Base-by-base conservation (phyloP, 805 yeast species). In the Zygosaccharomyces rouxii region DNA sequence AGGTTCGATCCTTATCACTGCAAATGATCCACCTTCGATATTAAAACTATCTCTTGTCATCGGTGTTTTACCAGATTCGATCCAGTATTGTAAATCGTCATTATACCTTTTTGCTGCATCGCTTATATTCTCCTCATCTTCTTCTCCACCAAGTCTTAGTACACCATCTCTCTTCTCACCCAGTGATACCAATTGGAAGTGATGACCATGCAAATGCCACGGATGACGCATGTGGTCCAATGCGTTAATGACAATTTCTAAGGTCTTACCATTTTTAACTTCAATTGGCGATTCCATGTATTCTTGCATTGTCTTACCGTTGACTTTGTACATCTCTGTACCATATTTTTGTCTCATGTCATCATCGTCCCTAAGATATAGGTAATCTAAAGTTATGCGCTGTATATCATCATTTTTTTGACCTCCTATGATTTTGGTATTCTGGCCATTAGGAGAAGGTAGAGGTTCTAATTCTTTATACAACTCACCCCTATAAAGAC, bases 151-250 rank as follows among this genome's bases (percentile, higher is more conserved):
- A 71, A 76, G 35, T n/a, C 52, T 35, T 42, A 63, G 49, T 13
- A 59, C 50, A 7, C 71, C 73, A 19, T 71, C 76, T 11, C 78
- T 81, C 21, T 66, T 73, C 33, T 66, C 67, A 0, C 73, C 77
- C 23, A 63, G 68, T 13, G 80, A 71, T 6, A 80, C 57, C 18
- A 79, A 61, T 63, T 78, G 84, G 70, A 80, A 79, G 29, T 66
- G 70, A 57, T 79, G 83, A 6, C 84, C 84, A 53, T 80, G 84
- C 56, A 80, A 67, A 56, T 80, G 84, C 78, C 81, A 79, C 4
- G 84, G 84, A 59, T 80, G 84, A 46, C 80, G 75, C 64, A 83
- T 80, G 13, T 82, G 83, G 61, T 85, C 92, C 53, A 69, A 69
- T 51, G 85, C 83, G 60, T 84, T 82, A 43, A 86, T 67, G 2